phyloP scores from a whole-genome alignment of 1,284 basidiomycete species.

The Boletellus dicymbophilus region DNA sequence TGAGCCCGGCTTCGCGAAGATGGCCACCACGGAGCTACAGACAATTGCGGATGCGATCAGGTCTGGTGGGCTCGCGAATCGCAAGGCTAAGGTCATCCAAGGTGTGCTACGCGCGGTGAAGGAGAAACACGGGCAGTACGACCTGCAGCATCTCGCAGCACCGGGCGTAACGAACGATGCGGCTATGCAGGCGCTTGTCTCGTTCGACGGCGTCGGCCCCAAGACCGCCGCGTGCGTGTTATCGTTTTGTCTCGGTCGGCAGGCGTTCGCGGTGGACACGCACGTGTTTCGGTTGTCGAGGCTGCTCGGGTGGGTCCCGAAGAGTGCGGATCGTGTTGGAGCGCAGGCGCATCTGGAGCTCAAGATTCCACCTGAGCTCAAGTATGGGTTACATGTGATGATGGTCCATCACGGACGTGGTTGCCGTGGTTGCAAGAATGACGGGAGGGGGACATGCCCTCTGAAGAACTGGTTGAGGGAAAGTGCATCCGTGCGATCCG shows the following conservation, averaged over 20 bases:
- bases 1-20: constrained; percentile 57
- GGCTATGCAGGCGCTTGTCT: constrained; percentile 71
- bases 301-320: constrained; percentile 71
- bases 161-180: constrained; percentile 47
- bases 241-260: constrained; percentile 73
- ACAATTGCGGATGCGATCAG: constrained; percentile 63
- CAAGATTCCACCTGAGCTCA: constrained; percentile 60
- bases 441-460: constrained; percentile 25
- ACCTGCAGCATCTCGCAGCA: constrained; percentile 55
- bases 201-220: constrained; percentile 72
- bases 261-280: constrained; percentile 80
- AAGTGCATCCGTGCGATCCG: background rate
- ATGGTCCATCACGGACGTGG: constrained; percentile 66
- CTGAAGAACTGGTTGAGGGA: constrained; percentile 29
- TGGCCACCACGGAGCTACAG: constrained; percentile 51
- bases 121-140: constrained; percentile 54
- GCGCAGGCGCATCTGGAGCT: constrained; percentile 74
- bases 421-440: constrained; percentile 54
- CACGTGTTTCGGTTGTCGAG: constrained; percentile 70
- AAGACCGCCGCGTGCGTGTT: constrained; percentile 81
- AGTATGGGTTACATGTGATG: constrained; percentile 73
- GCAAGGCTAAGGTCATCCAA: constrained; percentile 72
- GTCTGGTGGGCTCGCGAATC: constrained; percentile 73
- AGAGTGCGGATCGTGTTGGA: constrained; percentile 59
- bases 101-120: constrained; percentile 53